A percentile compares a stretch with the other conserved stretches of the same genome.
Evolutionary conservation across 2,329 filamentous ascomycete genomes (phyloP).

Genomic region (Fusarium pilosicola): DNA sequence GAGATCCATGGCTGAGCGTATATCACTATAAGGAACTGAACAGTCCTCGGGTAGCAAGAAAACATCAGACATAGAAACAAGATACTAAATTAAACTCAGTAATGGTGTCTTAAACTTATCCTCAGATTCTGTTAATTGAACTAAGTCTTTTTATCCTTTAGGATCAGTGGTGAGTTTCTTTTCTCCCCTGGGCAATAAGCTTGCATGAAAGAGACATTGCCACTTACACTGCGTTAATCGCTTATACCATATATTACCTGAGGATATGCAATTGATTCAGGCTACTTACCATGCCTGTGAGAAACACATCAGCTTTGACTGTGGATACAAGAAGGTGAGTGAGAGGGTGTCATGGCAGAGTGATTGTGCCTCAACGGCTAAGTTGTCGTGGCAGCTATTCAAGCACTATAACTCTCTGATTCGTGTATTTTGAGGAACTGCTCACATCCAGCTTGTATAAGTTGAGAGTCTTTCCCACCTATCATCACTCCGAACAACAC

Average conservation of each 20-base stretch:
- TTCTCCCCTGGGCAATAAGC: background rate
- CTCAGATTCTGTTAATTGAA: too few relatives aligned
- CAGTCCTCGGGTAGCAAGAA: too few relatives aligned
- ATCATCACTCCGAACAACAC: too few relatives aligned
- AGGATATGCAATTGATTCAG: background rate
- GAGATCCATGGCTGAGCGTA: background rate
- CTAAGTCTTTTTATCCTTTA: too few relatives aligned
- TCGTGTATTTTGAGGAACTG: rapidly evolving
- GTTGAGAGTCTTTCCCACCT: background rate
- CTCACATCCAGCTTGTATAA: background rate
- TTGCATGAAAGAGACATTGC: background rate
- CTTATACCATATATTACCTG: rapidly evolving
- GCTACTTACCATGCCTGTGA: background rate
- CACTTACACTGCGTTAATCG: background rate
- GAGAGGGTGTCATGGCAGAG: rapidly evolving
- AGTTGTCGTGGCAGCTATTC: too few relatives aligned
- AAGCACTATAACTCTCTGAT: rapidly evolving
- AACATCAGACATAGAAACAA: too few relatives aligned
- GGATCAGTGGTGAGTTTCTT: too few relatives aligned
- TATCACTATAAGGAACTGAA: background rate
- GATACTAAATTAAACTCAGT: too few relatives aligned
- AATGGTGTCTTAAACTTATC: too few relatives aligned
- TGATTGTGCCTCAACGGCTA: background rate
- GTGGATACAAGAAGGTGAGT: too few relatives aligned
- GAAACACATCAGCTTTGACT: background rate